These are phyloP conservation scores for Curvularia lunata DNA, from an alignment of 2,329 filamentous ascomycete species.

Conservation along the genomic window DNA sequence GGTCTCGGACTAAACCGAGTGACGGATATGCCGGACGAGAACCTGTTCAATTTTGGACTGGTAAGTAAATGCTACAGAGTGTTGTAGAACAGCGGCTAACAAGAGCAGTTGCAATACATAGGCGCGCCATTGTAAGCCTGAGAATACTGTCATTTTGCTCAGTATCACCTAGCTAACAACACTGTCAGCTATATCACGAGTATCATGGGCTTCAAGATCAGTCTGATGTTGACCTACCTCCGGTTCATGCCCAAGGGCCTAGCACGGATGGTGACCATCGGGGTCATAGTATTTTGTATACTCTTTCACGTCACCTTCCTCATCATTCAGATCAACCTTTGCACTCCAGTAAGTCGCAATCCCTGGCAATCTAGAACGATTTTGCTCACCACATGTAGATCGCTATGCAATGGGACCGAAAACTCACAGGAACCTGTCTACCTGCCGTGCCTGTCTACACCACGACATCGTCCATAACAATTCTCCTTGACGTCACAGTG, in stretches of 20 bases:
- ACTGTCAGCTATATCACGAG: conserved; percentile 21
- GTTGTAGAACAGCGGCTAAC: conserved; percentile 1
- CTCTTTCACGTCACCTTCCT: conserved; percentile 23
- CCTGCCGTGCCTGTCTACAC: conserved; percentile 23
- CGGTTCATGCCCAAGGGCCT: conserved; percentile 24
- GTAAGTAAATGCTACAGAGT: neutral
- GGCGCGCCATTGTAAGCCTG: conserved; percentile 24
- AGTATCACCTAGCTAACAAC: neutral
- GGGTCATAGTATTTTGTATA: conserved; percentile 18
- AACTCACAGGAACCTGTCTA: conserved; percentile 18
- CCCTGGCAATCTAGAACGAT: too few relatives aligned
- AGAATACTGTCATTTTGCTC: neutral
- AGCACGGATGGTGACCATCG: conserved; percentile 17
- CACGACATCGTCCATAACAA: conserved; percentile 23
- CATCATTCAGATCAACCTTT: conserved; percentile 20
- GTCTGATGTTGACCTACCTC: conserved; percentile 21
- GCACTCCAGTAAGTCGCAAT: conserved; percentile 16
- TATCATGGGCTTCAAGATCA: conserved; percentile 26
- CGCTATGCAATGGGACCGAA: conserved; percentile 23
- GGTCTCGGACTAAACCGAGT: conserved; percentile 19
- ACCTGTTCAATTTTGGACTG: conserved; percentile 24
- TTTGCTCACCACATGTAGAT: conserved; percentile 6
- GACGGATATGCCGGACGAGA: conserved; percentile 19
- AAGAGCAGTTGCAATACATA: conserved; percentile 23
- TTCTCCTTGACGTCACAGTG: conserved; percentile 20